These are phyloP conservation scores for Aspergillus spinulosporus DNA, from an alignment of 2,329 filamentous ascomycete genomes.

Conservation along the genomic window DNA sequence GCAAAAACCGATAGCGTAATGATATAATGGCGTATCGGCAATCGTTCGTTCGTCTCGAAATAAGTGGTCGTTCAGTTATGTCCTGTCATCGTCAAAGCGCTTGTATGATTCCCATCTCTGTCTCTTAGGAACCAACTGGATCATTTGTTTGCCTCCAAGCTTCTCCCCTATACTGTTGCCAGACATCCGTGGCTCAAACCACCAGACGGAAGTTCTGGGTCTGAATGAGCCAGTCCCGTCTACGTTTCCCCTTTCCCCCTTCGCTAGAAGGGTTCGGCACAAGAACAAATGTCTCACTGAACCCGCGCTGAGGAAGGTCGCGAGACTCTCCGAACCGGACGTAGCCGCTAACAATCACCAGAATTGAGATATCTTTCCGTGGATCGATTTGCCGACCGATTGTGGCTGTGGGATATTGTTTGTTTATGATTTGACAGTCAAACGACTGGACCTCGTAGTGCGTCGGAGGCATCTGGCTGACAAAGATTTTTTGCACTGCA, in stretches of 20 bases:
- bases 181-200: slow-evolving; percentile 34
- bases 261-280: slow-evolving; percentile 65
- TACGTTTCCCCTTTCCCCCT: slow-evolving; percentile 52
- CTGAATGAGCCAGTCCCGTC: slow-evolving; percentile 65
- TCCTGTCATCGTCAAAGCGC: slow-evolving; percentile 7
- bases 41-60: neutral
- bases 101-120: slow-evolving; percentile 6
- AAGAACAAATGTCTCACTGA: slow-evolving; percentile 78
- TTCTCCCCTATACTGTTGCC: neutral
- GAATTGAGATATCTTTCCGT: slow-evolving; percentile 64
- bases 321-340: slow-evolving; percentile 66
- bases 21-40: neutral
- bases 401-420: slow-evolving; percentile 61
- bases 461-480: slow-evolving; percentile 61
- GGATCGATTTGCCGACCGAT: slow-evolving; percentile 39
- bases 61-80: neutral
- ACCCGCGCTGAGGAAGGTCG: slow-evolving; percentile 65
- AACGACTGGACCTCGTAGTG: slow-evolving; percentile 74
- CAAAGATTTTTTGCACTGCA: slow-evolving; percentile 68
- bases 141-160: slow-evolving; percentile 1
- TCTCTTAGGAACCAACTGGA: neutral
- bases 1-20: neutral
- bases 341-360: slow-evolving; percentile 71
- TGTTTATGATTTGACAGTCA: slow-evolving; percentile 77
- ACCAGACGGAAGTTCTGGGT: slow-evolving; percentile 69